Base-by-base conservation (phyloP, 495 filamentous ascomycete genomes). In the Annulohypoxylon nitens region DNA sequence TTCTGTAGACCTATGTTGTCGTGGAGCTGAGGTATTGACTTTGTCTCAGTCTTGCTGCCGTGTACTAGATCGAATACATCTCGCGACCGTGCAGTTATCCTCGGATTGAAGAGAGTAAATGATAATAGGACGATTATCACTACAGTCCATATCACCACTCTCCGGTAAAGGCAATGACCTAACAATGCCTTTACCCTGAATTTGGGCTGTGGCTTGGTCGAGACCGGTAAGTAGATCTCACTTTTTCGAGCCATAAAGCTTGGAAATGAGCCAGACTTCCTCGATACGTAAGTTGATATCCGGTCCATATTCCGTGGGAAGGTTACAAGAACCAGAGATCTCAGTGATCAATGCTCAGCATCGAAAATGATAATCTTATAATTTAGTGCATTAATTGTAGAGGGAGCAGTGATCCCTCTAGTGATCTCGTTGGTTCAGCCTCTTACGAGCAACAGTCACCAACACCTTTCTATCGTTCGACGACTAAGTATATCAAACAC, bases 81-180 rank as follows among this genome's bases (percentile, higher is more conserved):
- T 18, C 73, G 74, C 10, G 71, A 43, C 43, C 71, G 25, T 60
- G 61, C 14, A 41, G 70, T 43, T 30, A 67, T 36, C 59, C 68
- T 62, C 45, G 72, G 76, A 11, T 73, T 75, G 54, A 78, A 80
- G 16, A 82, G 59, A 0, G 72, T 53, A 7, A 81, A 23, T 11
- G 69, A 72, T 0, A 83, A 50, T 9, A 86, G 16, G 7, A 75
- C 14, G 16, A 85, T 57, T 6, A 73, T 23, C 3, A 77, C 66
- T 26, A 78, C 37, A 33, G 62, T 76, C 83, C 83, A 84, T 77
- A 83, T 71, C 25, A 83, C 69, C 2, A 85, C 78, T 61, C 83
- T 75, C 47, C 83, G 78, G 60, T 84, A 84, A 4, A 84, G 65
- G 54, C 80, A 83, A 48, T 84, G 80, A 10, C 79, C 75, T 30